phyloP scores from a whole-genome alignment of 495 filamentous ascomycete species.

The Cercophora sp. region DNA sequence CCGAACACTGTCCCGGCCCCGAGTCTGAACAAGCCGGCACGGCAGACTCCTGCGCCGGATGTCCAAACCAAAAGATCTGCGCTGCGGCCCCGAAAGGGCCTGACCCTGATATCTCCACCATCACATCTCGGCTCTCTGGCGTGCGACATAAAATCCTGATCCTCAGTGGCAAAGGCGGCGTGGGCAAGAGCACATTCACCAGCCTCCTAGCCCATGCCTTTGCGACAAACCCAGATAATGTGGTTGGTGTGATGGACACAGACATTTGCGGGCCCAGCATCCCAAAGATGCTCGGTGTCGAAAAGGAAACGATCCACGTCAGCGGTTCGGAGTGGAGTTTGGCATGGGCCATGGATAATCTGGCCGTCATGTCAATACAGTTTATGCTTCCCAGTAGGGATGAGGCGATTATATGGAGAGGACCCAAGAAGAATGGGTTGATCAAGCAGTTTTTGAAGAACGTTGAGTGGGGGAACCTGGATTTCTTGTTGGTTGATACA shows the following conservation, averaged over 20 bases:
- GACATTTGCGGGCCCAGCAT: conserved; percentile 94
- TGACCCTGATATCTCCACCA: conserved; percentile 87
- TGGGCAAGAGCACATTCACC: conserved; percentile 92
- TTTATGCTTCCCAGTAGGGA: conserved; percentile 94
- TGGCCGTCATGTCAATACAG: conserved; percentile 93
- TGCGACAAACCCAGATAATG: conserved; percentile 66
- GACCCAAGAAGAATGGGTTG: conserved; percentile 95
- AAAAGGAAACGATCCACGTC: conserved; percentile 86
- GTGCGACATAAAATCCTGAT: conserved; percentile 90
- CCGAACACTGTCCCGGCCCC: conserved; percentile 94
- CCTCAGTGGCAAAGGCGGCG: conserved; percentile 91
- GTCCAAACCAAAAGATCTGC: conserved; percentile 94
- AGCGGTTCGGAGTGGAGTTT: conserved; percentile 80
- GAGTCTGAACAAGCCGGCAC: conserved; percentile 81
- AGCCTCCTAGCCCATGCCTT: conserved; percentile 83
- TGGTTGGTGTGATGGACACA: conserved; percentile 91
- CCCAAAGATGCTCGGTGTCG: conserved; percentile 97
- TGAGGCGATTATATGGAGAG: conserved; percentile 94
- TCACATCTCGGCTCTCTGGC: conserved; percentile 73
- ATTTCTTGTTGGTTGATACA: conserved; percentile 90
- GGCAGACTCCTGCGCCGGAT: conserved; percentile 85
- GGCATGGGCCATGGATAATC: conserved; percentile 87
- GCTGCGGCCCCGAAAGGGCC: conserved; percentile 92
- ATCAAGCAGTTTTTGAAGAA: conserved; percentile 98
- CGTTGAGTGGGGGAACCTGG: conserved; percentile 93